Evolutionary conservation across 371 early-diverging fungal genomes (phyloP), one percentile per base, ranked within the genome.

Genomic region (Rhizopus delemar): DNA sequence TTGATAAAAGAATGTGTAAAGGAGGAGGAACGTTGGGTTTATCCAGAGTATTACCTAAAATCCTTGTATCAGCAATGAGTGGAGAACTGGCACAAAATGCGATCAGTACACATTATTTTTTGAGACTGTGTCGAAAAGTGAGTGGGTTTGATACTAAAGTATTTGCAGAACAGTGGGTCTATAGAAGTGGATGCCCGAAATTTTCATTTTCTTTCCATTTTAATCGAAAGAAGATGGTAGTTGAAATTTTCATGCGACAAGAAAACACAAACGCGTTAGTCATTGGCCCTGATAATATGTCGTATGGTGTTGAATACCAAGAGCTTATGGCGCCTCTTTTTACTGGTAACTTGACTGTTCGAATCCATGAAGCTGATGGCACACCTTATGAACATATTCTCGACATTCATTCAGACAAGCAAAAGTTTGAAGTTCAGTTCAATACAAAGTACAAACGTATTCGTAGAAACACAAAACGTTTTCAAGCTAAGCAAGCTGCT

Each of bases 381-480:
- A 92, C 90, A 2, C 92, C 92, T 0, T 97, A 94, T 66, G 97
- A 96, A 59, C 95, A 94, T 62, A 92, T 95, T 33, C 74, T 98
- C 31, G 88, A 90, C 43, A 90, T 98, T 36, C 90, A 91, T 41
- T 90, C 90, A 29, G 58, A 63, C 12, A 62, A 75, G 16, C 85
- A 93, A 62, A 83, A 87, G 49, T 93, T 90, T 58, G 94, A 96
- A 63, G 89, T 98, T 8, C 91, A 88, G 57, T 98, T 94, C 75
- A 93, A 98, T 68, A 95, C 97, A 7, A 96, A 96, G 69, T 96
- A 96, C 71, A 96, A 96, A 77, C 90, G 96, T 63, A 93, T 93
- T 63, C 83, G 93, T 31, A 84, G 93, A 50, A 90, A 86, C 63
- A 93, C 91, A 4, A 91, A 90, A 59, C 78, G 91, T 51, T 92